phyloP scores from a whole-genome alignment of 345 rosid species.

The Moricandia moricandioides region DNA sequence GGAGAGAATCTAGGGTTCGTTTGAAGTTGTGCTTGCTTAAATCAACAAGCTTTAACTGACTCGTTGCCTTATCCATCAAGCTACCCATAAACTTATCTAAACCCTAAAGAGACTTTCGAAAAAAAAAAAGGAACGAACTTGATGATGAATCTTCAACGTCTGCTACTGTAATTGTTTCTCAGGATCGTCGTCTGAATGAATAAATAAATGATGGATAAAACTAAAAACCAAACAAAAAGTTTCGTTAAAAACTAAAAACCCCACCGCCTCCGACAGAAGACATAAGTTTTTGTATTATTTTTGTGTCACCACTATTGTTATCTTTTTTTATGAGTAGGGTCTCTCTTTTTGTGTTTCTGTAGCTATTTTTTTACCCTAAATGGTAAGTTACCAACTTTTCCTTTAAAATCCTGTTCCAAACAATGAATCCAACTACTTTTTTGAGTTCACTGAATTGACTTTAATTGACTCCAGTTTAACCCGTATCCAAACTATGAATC shows the following conservation, averaged over 20 bases:
- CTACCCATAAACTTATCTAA: not conserved
- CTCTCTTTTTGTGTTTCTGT: not conserved
- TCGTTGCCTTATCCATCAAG: constrained; percentile 8
- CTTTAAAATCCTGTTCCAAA: not conserved
- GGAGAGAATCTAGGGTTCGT: constrained; percentile 35
- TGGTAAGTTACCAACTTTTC: not conserved
- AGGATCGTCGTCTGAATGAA: not conserved
- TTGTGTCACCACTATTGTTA: not conserved
- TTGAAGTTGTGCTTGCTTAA: constrained; percentile 22
- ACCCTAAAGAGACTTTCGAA: not conserved
- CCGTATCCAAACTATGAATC: not conserved
- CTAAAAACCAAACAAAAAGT: not conserved
- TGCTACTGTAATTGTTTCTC: not conserved
- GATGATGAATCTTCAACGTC: not conserved
- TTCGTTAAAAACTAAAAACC: not conserved
- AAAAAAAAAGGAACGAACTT: not conserved
- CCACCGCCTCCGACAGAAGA: not conserved
- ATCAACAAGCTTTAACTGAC: constrained; percentile 11
- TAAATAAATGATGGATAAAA: not conserved
- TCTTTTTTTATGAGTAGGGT: not conserved
- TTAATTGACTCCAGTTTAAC: not conserved
- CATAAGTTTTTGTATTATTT: not conserved
- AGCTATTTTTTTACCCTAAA: not conserved
- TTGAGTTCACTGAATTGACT: not conserved
- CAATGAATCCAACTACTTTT: not conserved